Evolutionary conservation across 2,329 filamentous ascomycete species (phyloP).

Genomic region (Neonectria ditissima): DNA sequence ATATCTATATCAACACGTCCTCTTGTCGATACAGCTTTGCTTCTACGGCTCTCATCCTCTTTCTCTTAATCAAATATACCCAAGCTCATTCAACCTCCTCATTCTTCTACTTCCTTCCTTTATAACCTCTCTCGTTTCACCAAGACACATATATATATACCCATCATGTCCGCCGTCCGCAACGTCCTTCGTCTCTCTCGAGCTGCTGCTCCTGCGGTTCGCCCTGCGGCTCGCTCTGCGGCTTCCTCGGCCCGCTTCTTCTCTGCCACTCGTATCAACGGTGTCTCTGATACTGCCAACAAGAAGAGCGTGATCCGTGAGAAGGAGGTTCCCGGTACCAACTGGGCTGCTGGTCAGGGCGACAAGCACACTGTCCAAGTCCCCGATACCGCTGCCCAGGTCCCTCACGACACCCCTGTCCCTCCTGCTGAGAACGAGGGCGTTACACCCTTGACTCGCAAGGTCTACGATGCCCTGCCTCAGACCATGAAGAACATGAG

Average conservation of each 20-base stretch:
- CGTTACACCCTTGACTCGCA: constrained; percentile 64
- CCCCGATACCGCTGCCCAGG: constrained; percentile 54
- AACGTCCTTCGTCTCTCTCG: constrained; percentile 51
- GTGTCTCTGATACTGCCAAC: constrained; percentile 54
- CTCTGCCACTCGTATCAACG: constrained; percentile 46
- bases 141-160: constrained; percentile 28
- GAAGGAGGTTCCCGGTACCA: constrained; percentile 67
- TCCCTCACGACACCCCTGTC: constrained; percentile 55
- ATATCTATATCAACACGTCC: constrained; percentile 44
- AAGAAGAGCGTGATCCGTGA: constrained; percentile 67
- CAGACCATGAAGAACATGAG: constrained; percentile 77
- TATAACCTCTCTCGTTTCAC: constrained; percentile 24
- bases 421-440: constrained; percentile 59
- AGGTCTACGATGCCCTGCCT: constrained; percentile 68
- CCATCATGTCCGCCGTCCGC: constrained; percentile 52
- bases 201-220: constrained; percentile 44
- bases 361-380: constrained; percentile 70
- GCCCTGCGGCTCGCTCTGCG: constrained; percentile 41
- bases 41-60: constrained; percentile 21
- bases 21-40: constrained; percentile 27
- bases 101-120: constrained; percentile 12
- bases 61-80: constrained; percentile 24
- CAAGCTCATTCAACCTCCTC: not conserved
- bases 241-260: constrained; percentile 48
- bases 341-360: constrained; percentile 61